Conservation (phyloP, 2,329 filamentous ascomycete species). For the Coniochaeta sp. region DNA sequence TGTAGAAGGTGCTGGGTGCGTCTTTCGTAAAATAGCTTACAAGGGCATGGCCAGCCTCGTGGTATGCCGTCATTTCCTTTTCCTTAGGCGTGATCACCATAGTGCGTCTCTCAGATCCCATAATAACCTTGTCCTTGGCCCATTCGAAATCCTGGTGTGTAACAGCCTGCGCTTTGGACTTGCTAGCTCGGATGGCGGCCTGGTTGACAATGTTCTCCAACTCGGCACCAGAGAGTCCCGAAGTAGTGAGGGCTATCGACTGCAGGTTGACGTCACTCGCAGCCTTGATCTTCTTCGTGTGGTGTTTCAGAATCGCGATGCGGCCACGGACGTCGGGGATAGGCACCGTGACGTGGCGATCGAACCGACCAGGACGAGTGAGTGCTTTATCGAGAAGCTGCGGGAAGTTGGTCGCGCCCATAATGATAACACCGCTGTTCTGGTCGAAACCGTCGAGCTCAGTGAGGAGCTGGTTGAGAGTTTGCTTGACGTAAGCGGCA, state of each 20-base stretch:
- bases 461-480: slow-evolving; percentile 91
- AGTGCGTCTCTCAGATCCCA: slow-evolving; percentile 88
- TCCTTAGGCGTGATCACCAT: slow-evolving; percentile 89
- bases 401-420: slow-evolving; percentile 94
- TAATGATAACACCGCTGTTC: slow-evolving; percentile 87
- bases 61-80: slow-evolving; percentile 94
- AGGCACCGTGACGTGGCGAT: slow-evolving; percentile 81
- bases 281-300: slow-evolving; percentile 84
- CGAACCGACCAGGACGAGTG: slow-evolving; percentile 89
- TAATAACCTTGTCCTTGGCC: slow-evolving; percentile 97
- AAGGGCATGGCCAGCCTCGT: slow-evolving; percentile 92
- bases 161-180: slow-evolving; percentile 70
- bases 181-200: slow-evolving; percentile 89
- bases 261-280: slow-evolving; percentile 74
- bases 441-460: slow-evolving; percentile 97
- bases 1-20: slow-evolving; percentile 75
- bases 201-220: slow-evolving; percentile 96
- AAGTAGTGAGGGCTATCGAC: slow-evolving; percentile 76
- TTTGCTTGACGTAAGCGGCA: slow-evolving; percentile 93
- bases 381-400: slow-evolving; percentile 91
- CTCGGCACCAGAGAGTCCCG: slow-evolving; percentile 90
- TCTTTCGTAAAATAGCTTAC: slow-evolving; percentile 75
- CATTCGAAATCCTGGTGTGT: slow-evolving; percentile 81
- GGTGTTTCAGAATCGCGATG: slow-evolving; percentile 86
- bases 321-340: slow-evolving; percentile 91